Percentiles rank a stretch among this genome's conserved stretches.
phyloP scores from a whole-genome alignment of 1,284 basidiomycete species.

The Tremellales sp. region DNA sequence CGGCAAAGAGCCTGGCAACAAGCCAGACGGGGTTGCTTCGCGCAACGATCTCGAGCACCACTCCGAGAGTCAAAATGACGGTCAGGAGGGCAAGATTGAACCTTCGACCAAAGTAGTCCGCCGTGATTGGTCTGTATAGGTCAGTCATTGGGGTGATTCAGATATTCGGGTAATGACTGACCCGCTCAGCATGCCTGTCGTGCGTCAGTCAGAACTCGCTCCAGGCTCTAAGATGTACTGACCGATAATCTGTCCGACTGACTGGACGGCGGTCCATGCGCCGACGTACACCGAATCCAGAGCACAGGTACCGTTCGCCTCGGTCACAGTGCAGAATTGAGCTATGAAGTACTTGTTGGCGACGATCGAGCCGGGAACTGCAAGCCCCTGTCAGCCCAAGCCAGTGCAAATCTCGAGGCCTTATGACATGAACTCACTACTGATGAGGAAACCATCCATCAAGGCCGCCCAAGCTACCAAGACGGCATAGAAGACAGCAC shows the following conservation, averaged over 20 bases:
- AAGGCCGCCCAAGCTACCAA: conserved; percentile 6
- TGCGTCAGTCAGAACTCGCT: no score
- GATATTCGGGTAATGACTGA: no score
- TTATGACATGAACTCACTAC: neutral
- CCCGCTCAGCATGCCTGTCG: conserved; percentile 5
- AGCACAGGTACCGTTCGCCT: conserved; percentile 2
- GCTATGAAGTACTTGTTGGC: conserved; percentile 18
- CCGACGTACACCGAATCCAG: conserved; percentile 20
- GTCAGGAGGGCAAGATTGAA: conserved; percentile 18
- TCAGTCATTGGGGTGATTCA: no score
- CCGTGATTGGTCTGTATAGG: conserved; percentile 15
- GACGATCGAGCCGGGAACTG: conserved; percentile 14
- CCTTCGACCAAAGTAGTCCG: conserved; percentile 30
- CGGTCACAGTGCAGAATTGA: conserved; percentile 10
- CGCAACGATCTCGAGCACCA: conserved; percentile 24
- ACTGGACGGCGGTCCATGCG: conserved; percentile 27
- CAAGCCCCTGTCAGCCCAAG: neutral
- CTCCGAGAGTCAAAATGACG: conserved; percentile 8
- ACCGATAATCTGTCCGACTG: conserved; percentile 24
- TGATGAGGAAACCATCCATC: conserved; percentile 5
- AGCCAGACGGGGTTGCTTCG: conserved; percentile 25
- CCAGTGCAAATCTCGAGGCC: neutral
- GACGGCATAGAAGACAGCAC: conserved; percentile 1
- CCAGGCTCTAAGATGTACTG: neutral
- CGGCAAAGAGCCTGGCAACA: conserved; percentile 25